Percentiles rank a stretch among this genome's conserved stretches.
Conservation (phyloP, 2,329 filamentous ascomycete species). For the Paraconiothyrium brasiliense region DNA sequence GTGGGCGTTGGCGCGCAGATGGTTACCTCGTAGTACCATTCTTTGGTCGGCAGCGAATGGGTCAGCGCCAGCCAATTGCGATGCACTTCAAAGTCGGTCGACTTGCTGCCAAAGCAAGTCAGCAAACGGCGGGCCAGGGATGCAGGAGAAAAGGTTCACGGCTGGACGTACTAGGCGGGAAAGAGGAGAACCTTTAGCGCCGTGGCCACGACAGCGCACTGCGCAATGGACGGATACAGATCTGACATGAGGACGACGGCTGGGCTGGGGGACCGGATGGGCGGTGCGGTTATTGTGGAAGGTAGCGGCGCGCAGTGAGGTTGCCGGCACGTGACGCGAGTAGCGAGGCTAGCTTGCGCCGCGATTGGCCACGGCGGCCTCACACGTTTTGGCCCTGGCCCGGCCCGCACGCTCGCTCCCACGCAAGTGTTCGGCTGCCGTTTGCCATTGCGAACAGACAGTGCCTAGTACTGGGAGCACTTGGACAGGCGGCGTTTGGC, state of each 20-base stretch:
- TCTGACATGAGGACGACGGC: conserved; percentile 70
- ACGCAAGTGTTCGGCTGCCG: not conserved
- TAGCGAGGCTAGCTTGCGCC: conserved; percentile 1
- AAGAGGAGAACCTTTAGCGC: conserved; percentile 93
- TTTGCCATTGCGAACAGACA: not conserved
- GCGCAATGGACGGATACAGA: conserved; percentile 83
- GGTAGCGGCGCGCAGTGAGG: conserved; percentile 20
- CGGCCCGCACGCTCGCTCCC: not conserved
- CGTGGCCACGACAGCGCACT: conserved; percentile 85
- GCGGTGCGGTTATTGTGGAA: conserved; percentile 20
- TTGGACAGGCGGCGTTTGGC: not conserved
- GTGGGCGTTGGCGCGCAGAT: not conserved
- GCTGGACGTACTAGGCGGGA: conserved; percentile 86
- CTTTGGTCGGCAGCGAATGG: conserved; percentile 81
- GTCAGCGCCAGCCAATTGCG: conserved; percentile 98
- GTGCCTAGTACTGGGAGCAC: not conserved
- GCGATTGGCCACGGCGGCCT: conserved; percentile 4
- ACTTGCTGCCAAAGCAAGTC: conserved; percentile 73
- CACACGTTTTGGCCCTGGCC: not conserved
- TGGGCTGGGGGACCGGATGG: conserved; percentile 31
- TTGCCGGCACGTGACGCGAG: conserved; percentile 28
- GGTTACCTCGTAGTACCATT: conserved; percentile 90
- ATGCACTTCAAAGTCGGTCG: conserved; percentile 98
- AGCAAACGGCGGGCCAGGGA: conserved; percentile 26
- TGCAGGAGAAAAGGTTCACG: not conserved